Percentiles rank a stretch among this genome's conserved stretches.
Conservation (phyloP, 139 green algal species). For the Ulvella scutata region DNA sequence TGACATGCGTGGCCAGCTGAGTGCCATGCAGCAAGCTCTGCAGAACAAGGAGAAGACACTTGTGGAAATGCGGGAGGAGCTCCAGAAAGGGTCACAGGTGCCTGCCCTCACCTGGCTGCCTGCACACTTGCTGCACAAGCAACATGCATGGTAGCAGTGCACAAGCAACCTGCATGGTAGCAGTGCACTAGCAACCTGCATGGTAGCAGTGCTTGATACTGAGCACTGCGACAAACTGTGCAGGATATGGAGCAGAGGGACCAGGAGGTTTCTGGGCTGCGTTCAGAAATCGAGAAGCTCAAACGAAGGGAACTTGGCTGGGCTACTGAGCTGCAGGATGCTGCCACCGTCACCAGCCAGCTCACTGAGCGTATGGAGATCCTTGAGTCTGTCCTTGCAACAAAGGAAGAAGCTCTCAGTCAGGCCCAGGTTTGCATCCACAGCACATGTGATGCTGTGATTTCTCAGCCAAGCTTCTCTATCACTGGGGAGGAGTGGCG, state of each 20-base stretch:
- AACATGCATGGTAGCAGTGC: no score
- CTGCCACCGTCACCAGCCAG: neutral
- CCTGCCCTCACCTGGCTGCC: no score
- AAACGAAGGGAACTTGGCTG: neutral
- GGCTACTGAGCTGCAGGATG: neutral
- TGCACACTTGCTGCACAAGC: no score
- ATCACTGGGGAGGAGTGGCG: no score
- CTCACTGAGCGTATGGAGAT: slow-evolving; percentile 2
- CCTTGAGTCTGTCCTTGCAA: neutral
- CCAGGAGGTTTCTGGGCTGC: neutral
- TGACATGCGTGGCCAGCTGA: neutral
- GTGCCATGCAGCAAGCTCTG: neutral
- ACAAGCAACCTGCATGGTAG: no score
- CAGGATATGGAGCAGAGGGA: neutral
- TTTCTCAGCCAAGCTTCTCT: no score
- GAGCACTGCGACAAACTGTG: no score
- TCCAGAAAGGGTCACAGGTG: neutral
- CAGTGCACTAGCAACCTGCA: no score
- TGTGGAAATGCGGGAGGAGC: neutral
- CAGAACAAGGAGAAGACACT: neutral
- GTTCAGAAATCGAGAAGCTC: neutral
- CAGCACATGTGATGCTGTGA: no score
- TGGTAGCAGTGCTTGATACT: no score
- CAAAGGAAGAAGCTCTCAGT: neutral
- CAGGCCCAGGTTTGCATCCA: neutral